Evolutionary conservation across 345 rosid genomes (phyloP).

Genomic region (Iberis pinnata): DNA sequence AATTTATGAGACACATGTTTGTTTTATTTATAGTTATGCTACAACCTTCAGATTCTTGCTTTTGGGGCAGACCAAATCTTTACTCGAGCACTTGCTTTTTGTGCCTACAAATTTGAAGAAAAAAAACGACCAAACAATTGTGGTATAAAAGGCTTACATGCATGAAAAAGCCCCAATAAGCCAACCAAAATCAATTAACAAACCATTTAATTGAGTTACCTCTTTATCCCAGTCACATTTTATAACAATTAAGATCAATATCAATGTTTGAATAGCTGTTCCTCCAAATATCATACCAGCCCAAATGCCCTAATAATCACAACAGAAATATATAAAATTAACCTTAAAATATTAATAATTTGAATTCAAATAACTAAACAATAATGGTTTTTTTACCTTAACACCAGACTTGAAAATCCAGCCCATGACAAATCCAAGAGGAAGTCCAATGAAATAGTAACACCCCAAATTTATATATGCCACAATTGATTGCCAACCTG

Average conservation of each 20-base stretch:
- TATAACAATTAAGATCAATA: slow-evolving; percentile 37
- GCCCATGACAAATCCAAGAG: slow-evolving; percentile 56
- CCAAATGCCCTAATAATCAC: slow-evolving; percentile 52
- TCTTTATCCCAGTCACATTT: slow-evolving; percentile 51
- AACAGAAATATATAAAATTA: neutral
- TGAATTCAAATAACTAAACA: too few species aligned
- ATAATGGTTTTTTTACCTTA: neutral
- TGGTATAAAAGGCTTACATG: neutral
- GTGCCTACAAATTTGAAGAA: slow-evolving; percentile 2
- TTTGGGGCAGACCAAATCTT: neutral
- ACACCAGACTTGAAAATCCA: slow-evolving; percentile 46
- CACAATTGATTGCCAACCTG: slow-evolving; percentile 62
- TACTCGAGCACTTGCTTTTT: slow-evolving; percentile 6
- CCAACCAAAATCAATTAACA: neutral
- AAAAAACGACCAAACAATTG: neutral
- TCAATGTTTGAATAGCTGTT: slow-evolving; percentile 45
- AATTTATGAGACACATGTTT: too few species aligned
- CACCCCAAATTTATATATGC: slow-evolving; percentile 65
- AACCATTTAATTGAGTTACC: slow-evolving; percentile 24
- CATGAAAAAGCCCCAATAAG: neutral
- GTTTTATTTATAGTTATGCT: too few species aligned
- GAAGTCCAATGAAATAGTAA: slow-evolving; percentile 57
- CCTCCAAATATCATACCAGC: slow-evolving; percentile 74
- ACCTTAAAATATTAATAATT: neutral
- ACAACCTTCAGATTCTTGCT: neutral